These are phyloP conservation scores for Elongisporangium undulatum DNA, from an alignment of 352 stramenopile genomes.

Conservation along the genomic window DNA sequence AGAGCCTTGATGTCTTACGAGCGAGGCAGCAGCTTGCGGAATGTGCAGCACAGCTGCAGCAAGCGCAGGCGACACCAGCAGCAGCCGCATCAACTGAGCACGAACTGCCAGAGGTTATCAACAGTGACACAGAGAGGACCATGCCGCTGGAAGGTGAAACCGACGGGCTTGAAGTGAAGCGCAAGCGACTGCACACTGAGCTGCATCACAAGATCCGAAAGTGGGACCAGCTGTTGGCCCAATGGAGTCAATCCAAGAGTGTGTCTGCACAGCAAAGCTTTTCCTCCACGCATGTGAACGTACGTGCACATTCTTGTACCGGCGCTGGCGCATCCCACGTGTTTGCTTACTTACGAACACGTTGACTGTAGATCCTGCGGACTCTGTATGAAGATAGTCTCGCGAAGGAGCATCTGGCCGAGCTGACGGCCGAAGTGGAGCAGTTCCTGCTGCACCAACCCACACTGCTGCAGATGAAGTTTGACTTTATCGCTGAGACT, in stretches of 20 bases:
- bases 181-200: not conserved
- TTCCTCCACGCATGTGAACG: slow-evolving; percentile 24
- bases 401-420: slow-evolving; percentile 6
- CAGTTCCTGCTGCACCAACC: slow-evolving; percentile 28
- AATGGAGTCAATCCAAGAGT: not conserved
- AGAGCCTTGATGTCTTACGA: not conserved
- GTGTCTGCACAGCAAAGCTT: slow-evolving; percentile 13
- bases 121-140: not conserved
- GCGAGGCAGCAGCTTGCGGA: not conserved
- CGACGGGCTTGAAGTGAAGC: not conserved
- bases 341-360: not conserved
- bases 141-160: not conserved
- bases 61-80: not conserved
- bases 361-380: slow-evolving; percentile 17
- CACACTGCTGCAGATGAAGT: slow-evolving; percentile 25
- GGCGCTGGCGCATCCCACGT: not conserved
- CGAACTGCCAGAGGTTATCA: not conserved
- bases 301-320: slow-evolving; percentile 1
- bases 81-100: not conserved
- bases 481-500: slow-evolving; percentile 15
- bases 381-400: slow-evolving; percentile 20
- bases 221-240: slow-evolving; percentile 14
- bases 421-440: slow-evolving; percentile 13
- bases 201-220: slow-evolving; percentile 4
- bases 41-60: not conserved